Percentiles rank a stretch among this genome's conserved stretches.
Conservation (phyloP, 2,329 filamentous ascomycete species). For the Ceratocystis smalleyi region DNA sequence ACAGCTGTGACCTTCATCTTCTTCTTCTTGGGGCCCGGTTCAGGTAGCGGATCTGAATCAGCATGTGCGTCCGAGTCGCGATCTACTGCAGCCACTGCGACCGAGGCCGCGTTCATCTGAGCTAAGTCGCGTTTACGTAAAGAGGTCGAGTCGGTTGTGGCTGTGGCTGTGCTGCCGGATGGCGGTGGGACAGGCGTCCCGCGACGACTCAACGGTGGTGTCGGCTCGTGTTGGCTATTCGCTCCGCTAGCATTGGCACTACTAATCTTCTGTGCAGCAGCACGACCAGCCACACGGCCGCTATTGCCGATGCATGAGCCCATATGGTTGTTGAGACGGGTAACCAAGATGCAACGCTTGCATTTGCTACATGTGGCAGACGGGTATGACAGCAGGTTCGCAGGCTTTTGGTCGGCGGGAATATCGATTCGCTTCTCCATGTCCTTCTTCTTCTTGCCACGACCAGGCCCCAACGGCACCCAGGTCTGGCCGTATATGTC, state of each 20-base stretch:
- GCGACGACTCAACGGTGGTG: conserved; percentile 47
- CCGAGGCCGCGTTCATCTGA: conserved; percentile 32
- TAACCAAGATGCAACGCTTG: conserved; percentile 49
- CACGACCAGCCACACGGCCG: conserved; percentile 45
- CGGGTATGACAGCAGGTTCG: conserved; percentile 48
- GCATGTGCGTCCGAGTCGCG: neutral
- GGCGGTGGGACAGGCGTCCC: conserved; percentile 38
- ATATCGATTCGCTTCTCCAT: conserved; percentile 44
- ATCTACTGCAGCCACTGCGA: conserved; percentile 34
- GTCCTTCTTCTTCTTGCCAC: conserved; percentile 68
- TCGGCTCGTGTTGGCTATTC: conserved; percentile 38
- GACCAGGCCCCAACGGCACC: conserved; percentile 52
- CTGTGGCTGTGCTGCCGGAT: neutral
- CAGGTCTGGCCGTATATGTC: conserved; percentile 75
- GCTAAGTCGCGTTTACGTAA: conserved; percentile 43
- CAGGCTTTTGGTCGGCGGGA: conserved; percentile 39
- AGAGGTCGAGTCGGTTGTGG: conserved; percentile 34
- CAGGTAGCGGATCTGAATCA: neutral
- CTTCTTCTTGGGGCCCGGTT: conserved; percentile 40
- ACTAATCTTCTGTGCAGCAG: conserved; percentile 47
- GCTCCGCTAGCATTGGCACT: conserved; percentile 34
- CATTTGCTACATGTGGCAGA: conserved; percentile 53
- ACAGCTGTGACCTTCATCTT: conserved; percentile 33
- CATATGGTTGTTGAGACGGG: conserved; percentile 53
- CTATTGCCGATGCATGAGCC: conserved; percentile 52